Conservation (phyloP, 257 asterid species). For the Solanum chilense region DNA sequence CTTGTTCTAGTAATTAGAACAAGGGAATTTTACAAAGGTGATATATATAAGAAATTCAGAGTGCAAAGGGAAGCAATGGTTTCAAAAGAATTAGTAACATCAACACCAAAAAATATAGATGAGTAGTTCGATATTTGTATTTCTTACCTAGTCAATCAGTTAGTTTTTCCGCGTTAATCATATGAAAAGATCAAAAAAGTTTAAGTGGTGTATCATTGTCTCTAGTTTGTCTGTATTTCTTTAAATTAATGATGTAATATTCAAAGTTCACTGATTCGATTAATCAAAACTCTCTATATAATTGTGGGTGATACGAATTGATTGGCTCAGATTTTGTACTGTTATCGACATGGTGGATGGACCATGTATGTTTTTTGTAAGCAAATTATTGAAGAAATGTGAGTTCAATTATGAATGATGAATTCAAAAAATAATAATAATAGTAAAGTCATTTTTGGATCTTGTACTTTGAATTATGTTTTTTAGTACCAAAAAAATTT, state of each 20-base stretch:
- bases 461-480: not conserved
- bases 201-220: too few relatives aligned
- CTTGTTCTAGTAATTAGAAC: constrained; percentile 31
- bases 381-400: not conserved
- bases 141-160: not conserved
- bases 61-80: constrained; percentile 6
- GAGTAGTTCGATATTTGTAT: not conserved
- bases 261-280: not conserved
- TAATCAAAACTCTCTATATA: not conserved
- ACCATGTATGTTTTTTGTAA: not conserved
- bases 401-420: not conserved
- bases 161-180: not conserved
- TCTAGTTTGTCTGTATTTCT: not conserved
- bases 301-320: not conserved
- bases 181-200: not conserved
- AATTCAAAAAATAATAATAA: not conserved
- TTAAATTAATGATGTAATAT: not conserved
- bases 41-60: constrained; percentile 48
- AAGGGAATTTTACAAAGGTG: constrained; percentile 40
- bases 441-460: not conserved
- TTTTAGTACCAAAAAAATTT: too few relatives aligned
- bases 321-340: not conserved
- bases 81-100: not conserved
- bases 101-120: not conserved
- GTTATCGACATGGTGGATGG: not conserved